These are phyloP conservation scores for Pythium guiyangense DNA, from an alignment of 352 stramenopile genomes.

Conservation along the genomic window DNA sequence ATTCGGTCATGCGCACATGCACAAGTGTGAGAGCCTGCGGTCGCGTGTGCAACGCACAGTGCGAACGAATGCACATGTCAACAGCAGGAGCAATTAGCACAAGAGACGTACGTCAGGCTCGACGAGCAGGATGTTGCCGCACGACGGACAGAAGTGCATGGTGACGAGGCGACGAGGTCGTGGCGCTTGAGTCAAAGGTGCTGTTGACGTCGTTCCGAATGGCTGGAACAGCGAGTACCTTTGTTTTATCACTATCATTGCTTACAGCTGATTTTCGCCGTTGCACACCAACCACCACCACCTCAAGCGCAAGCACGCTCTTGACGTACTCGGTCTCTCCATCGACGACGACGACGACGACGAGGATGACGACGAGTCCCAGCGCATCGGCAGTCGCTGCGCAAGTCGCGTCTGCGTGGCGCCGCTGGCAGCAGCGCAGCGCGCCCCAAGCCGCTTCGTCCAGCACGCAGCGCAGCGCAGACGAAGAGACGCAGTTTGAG, in stretches of 20 bases:
- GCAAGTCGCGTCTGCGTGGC: slow-evolving; percentile 14
- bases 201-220: not conserved
- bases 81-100: slow-evolving; percentile 4
- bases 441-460: not conserved
- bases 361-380: not conserved
- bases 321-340: not conserved
- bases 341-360: not conserved
- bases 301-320: no score
- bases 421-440: slow-evolving; percentile 9
- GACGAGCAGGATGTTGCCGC: slow-evolving; percentile 88
- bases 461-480: slow-evolving; percentile 5
- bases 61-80: not conserved
- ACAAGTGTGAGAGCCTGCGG: not conserved
- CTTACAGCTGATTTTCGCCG: no score
- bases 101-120: slow-evolving; percentile 65
- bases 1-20: slow-evolving; percentile 2
- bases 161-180: not conserved
- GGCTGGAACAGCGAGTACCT: not conserved
- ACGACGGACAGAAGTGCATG: slow-evolving; percentile 91
- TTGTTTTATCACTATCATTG: no score
- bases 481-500: slow-evolving; percentile 50
- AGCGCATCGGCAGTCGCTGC: slow-evolving; percentile 1
- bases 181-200: not conserved
- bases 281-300: no score
- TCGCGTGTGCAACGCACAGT: slow-evolving; percentile 1